phyloP scores from a whole-genome alignment of 164 flowering plant species.

The Chloranthus sessilifolius region DNA sequence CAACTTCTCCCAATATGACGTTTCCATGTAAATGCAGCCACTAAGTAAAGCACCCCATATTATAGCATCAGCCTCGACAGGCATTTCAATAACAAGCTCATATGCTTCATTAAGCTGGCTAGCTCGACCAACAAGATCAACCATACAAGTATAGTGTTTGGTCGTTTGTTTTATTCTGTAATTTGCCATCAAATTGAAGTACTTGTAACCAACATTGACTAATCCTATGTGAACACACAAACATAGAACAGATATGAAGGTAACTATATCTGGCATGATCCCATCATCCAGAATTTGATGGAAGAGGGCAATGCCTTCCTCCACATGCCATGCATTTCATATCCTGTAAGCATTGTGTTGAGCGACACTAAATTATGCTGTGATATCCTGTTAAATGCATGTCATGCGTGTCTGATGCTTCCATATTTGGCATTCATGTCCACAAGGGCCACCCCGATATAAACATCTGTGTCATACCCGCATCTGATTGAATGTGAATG shows the following conservation, averaged over 20 bases:
- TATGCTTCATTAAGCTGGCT: constrained; percentile 47
- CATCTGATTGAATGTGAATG: constrained; percentile 55
- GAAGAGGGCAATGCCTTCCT: constrained; percentile 55
- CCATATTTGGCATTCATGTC: constrained; percentile 87
- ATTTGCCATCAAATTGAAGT: constrained; percentile 41
- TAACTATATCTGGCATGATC: constrained; percentile 50
- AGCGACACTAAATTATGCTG: constrained; percentile 46
- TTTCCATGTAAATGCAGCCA: constrained; percentile 47
- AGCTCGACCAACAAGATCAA: constrained; percentile 63
- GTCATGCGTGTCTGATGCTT: constrained; percentile 29
- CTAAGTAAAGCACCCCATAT: constrained; percentile 65
- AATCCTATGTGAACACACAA: constrained; percentile 66
- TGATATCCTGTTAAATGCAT: constrained; percentile 32
- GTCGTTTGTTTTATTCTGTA: constrained; percentile 39
- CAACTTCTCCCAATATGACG: constrained; percentile 47
- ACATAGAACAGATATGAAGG: constrained; percentile 58
- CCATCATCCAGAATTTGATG: constrained; percentile 38
- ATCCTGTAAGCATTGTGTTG: constrained; percentile 72
- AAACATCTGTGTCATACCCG: constrained; percentile 41
- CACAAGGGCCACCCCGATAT: constrained; percentile 56
- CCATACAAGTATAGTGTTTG: constrained; percentile 67
- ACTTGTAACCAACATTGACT: constrained; percentile 32
- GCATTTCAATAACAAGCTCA: constrained; percentile 32
- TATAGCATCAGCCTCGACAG: constrained; percentile 44
- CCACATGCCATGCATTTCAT: constrained; percentile 65